phyloP scores from a whole-genome alignment of 2,329 filamentous ascomycete species.

The Furcasterigmium furcatum region DNA sequence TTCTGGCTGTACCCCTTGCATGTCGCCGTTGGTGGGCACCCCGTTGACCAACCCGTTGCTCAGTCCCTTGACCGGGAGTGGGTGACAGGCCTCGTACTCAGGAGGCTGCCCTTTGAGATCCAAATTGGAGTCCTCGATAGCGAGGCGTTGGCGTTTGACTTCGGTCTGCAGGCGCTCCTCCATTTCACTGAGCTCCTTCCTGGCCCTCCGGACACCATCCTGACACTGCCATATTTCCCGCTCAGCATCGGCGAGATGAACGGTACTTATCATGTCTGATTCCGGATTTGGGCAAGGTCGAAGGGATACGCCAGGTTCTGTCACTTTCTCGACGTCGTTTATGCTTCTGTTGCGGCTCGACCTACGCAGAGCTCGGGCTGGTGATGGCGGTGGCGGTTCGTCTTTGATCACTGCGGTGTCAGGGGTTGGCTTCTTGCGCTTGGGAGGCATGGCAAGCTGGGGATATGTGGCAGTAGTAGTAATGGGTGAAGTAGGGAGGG shows the following conservation, averaged over 20 bases:
- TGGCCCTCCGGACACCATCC: conserved; percentile 32
- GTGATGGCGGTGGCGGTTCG: neutral
- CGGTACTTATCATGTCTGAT: neutral
- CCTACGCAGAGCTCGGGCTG: neutral
- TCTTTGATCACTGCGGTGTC: conserved; percentile 6
- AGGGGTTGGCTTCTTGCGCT: conserved; percentile 30
- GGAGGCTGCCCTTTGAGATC: neutral
- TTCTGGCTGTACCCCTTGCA: too few species aligned
- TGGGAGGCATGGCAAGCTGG: conserved; percentile 28
- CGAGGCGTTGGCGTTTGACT: conserved; percentile 42
- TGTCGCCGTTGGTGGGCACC: too few species aligned
- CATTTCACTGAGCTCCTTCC: conserved; percentile 46
- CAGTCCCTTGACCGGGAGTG: conserved; percentile 4
- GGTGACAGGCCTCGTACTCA: neutral
- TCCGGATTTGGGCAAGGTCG: neutral
- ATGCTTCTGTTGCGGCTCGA: conserved; percentile 4
- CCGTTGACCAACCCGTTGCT: conserved; percentile 8
- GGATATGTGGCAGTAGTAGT: conserved; percentile 3
- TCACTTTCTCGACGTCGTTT: neutral
- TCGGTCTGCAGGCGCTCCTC: conserved; percentile 40
- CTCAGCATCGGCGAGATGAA: neutral
- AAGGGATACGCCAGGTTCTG: neutral
- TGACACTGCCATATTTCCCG: conserved; percentile 7
- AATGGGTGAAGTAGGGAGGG: neutral
- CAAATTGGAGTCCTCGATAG: conserved; percentile 38